phyloP scores from a whole-genome alignment of 2,329 filamentous ascomycete genomes.

The Lecanoromycetidae sp. region DNA sequence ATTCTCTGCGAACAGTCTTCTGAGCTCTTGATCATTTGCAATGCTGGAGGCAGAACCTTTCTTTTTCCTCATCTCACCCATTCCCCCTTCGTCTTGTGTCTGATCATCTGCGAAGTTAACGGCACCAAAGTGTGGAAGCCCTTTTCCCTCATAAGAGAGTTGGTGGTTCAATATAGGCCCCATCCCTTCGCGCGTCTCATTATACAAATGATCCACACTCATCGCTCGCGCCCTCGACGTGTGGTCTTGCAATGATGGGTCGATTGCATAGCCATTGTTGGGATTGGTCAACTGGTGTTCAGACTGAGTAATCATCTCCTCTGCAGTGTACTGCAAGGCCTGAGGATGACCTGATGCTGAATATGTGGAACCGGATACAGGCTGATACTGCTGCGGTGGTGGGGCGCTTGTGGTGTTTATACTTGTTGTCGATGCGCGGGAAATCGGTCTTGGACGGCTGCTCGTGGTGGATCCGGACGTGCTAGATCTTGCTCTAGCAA shows the following conservation, averaged over 20 bases:
- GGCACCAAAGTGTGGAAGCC: not conserved
- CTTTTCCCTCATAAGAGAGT: constrained; percentile 13
- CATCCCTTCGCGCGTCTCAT: not conserved
- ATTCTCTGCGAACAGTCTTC: constrained; percentile 36
- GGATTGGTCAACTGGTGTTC: constrained; percentile 32
- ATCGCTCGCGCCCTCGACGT: constrained; percentile 4
- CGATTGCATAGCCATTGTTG: constrained; percentile 13
- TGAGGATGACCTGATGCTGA: not conserved
- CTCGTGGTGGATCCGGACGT: constrained; percentile 17
- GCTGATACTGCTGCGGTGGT: constrained; percentile 10
- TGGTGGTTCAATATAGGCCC: constrained; percentile 7
- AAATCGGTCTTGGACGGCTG: constrained; percentile 15
- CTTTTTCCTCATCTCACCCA: constrained; percentile 24
- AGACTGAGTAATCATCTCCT: constrained; percentile 35
- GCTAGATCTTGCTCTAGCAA: constrained; percentile 13
- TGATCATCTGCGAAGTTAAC: constrained; percentile 14
- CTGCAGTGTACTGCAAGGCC: constrained; percentile 21
- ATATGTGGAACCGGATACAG: constrained; percentile 3
- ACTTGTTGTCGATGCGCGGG: constrained; percentile 18
- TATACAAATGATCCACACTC: constrained; percentile 20
- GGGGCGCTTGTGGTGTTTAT: constrained; percentile 13
- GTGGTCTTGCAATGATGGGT: constrained; percentile 13
- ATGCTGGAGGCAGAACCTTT: constrained; percentile 36
- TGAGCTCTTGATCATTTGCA: constrained; percentile 38
- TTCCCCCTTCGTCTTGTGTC: constrained; percentile 11